Base-by-base conservation (phyloP, 192 early-diverging fungal species). In the Dimargaris cristalligena region DNA sequence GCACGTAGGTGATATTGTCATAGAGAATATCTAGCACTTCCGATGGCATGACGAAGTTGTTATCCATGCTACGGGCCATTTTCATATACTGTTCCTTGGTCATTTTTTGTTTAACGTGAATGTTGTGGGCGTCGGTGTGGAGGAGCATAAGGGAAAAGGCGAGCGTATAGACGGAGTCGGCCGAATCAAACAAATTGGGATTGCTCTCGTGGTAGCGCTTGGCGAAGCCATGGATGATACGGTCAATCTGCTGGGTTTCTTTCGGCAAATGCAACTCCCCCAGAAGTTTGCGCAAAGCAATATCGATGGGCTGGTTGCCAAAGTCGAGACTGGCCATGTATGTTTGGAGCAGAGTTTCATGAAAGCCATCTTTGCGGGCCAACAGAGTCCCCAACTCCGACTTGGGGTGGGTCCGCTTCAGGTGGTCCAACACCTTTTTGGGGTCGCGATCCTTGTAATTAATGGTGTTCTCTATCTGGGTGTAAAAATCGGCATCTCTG, bases 101-200 rank as follows among this genome's bases (percentile, higher is more conserved):
- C 80, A 91, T 91, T 65, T 90, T 89, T 44, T 80, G 77, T 38
- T 75, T 75, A 23, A 90, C 80, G 49, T 78, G 77, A 41, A 85
- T 84, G 63, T 91, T 91, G 69, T 90, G 88, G 10, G 87, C 85
- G 64, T 91, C 89, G 1, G 87, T 88, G 65, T 91, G 87, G 47
- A 91, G 78, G 58, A 91, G 71, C 54, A 91, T 71, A 16, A 91
- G 72, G 6, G 87, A 86, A 69, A 85, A 91, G 9, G 89, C 78
- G 33, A 90, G 67, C 16, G 84, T 75, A 63, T 91, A 87, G 33
- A 84, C 79, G 9, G 76, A 71, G 52, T 89, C 86, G 29, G 74
- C 63, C 11, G 78, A 75, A 34, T 70, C 70, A 48, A 83, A 80
- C 44, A 90, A 61, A 45, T 74, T 74, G 0, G 75, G 70, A 63